A percentile compares a stretch with the other conserved stretches of the same genome.
Conservation (phyloP, 768 basidiomycete genomes). For the Amanita phalloides region DNA sequence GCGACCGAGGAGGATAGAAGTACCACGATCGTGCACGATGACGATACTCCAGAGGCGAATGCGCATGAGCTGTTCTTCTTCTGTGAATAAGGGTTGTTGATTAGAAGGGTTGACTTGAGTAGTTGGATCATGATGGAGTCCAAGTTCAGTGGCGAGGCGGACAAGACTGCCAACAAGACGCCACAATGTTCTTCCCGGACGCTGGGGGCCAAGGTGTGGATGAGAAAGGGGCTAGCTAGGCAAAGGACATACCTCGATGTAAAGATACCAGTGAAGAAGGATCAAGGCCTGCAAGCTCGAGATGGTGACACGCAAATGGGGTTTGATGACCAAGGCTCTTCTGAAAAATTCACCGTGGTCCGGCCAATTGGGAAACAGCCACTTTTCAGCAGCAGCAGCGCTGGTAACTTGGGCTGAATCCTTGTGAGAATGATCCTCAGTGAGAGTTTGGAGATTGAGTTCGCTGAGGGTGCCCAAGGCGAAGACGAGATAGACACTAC, state of each 20-base stretch:
- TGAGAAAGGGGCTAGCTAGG: neutral
- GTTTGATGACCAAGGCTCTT: slow-evolving; percentile 65
- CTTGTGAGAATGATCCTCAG: slow-evolving; percentile 33
- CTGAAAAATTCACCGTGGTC: slow-evolving; percentile 81
- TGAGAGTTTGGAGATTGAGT: slow-evolving; percentile 59
- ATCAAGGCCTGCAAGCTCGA: slow-evolving; percentile 79
- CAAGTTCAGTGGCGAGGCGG: slow-evolving; percentile 72
- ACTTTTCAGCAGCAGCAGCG: slow-evolving; percentile 38
- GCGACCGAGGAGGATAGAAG: slow-evolving; percentile 77
- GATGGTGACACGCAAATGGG: slow-evolving; percentile 74
- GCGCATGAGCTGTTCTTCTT: slow-evolving; percentile 68
- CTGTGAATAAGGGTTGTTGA: slow-evolving; percentile 43
- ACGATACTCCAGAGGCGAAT: slow-evolving; percentile 81
- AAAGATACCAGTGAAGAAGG: slow-evolving; percentile 81
- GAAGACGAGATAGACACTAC: slow-evolving; percentile 66
- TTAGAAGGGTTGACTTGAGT: slow-evolving; percentile 37
- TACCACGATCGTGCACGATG: slow-evolving; percentile 80
- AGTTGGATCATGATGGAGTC: slow-evolving; percentile 78
- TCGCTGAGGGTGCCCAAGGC: slow-evolving; percentile 79
- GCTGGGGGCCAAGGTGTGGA: slow-evolving; percentile 28
- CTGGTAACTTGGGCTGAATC: slow-evolving; percentile 22
- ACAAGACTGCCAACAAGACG: slow-evolving; percentile 80
- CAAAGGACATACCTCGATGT: slow-evolving; percentile 55
- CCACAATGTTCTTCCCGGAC: slow-evolving; percentile 86
- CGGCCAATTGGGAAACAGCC: slow-evolving; percentile 66